phyloP scores from a whole-genome alignment of 495 filamentous ascomycete species.

The Cudoniella acicularis region DNA sequence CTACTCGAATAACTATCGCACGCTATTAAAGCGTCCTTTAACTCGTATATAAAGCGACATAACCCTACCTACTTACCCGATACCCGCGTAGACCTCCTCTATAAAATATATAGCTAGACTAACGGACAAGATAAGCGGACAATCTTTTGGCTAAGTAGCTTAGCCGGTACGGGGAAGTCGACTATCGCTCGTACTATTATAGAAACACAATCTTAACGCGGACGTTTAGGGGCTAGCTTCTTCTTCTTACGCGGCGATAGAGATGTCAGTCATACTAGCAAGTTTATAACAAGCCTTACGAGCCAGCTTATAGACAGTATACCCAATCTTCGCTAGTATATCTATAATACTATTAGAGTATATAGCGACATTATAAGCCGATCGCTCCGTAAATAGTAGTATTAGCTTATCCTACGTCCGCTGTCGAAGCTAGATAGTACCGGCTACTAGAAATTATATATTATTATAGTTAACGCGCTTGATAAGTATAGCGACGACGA shows the following conservation, averaged over 20 bases:
- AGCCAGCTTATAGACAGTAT: not conserved
- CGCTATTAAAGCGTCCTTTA: conserved; percentile 21
- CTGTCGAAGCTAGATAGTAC: not conserved
- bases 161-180: not conserved
- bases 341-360: not conserved
- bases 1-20: no score
- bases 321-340: not conserved
- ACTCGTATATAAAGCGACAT: not conserved
- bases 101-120: conserved; percentile 18
- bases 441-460: not conserved
- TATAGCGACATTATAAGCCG: not conserved
- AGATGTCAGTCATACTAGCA: not conserved
- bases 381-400: not conserved
- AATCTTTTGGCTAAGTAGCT: conserved; percentile 11
- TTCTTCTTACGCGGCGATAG: not conserved
- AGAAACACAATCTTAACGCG: not conserved
- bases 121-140: not conserved
- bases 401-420: not conserved
- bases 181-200: not conserved
- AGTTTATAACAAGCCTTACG: not conserved
- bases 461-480: not conserved
- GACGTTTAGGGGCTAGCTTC: not conserved
- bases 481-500: not conserved
- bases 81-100: conserved; percentile 30
- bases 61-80: conserved; percentile 18